phyloP scores from a whole-genome alignment of 805 yeast species.

The Candida alai region DNA sequence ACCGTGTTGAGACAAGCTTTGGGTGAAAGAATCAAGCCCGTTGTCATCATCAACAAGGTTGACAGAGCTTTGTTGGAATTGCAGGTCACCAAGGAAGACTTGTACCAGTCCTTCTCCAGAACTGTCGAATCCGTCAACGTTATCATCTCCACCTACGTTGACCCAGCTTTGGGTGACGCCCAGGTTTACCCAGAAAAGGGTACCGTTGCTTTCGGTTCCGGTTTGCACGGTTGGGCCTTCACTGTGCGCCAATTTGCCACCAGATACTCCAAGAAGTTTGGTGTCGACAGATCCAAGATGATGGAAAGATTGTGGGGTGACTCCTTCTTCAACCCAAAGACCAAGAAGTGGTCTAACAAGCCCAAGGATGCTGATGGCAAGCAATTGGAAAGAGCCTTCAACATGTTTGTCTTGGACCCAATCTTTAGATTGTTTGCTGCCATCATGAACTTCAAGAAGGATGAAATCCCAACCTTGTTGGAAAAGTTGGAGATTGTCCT shows the following conservation, averaged over 20 bases:
- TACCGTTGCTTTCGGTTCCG: constrained; percentile 99
- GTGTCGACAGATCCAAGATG: constrained; percentile 97
- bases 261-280: constrained; percentile 98
- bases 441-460: constrained; percentile 99
- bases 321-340: constrained; percentile 99
- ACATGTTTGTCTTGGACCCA: constrained; percentile 98
- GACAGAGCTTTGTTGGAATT: constrained; percentile 99
- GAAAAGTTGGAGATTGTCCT: constrained; percentile 91
- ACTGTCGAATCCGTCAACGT: constrained; percentile 99
- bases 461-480: constrained; percentile 85
- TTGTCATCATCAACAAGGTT: constrained; percentile 97
- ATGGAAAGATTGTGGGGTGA: constrained; percentile 99
- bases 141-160: constrained; percentile 92
- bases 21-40: constrained; percentile 99
- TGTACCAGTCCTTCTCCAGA: constrained; percentile 97
- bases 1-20: constrained; percentile 98
- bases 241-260: constrained; percentile 97
- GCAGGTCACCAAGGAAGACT: constrained; percentile 98
- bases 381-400: constrained; percentile 97
- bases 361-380: constrained; percentile 95
- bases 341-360: constrained; percentile 98
- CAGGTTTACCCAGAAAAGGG: constrained; percentile 99
- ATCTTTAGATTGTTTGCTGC: constrained; percentile 96
- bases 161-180: constrained; percentile 85
- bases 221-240: constrained; percentile 99